A percentile compares a stretch with the other conserved stretches of the same genome.
phyloP scores from a whole-genome alignment of 306 rosid species.

The Vigna nakashimae region DNA sequence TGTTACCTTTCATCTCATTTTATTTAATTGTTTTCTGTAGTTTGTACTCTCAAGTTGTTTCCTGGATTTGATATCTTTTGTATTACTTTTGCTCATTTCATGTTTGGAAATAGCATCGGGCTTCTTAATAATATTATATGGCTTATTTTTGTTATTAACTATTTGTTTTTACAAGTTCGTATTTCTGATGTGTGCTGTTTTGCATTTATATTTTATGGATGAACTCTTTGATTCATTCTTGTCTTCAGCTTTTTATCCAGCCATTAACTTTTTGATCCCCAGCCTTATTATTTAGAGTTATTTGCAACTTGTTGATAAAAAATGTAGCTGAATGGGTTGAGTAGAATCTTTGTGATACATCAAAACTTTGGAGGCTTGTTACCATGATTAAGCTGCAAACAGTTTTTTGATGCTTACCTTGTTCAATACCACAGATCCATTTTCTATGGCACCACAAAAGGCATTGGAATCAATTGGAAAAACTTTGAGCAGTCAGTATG shows the following conservation, averaged over 20 bases:
- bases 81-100: constrained; percentile 18
- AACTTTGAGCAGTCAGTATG: constrained; percentile 84
- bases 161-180: constrained; percentile 31
- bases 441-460: constrained; percentile 93
- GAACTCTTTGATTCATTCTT: background rate
- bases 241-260: background rate
- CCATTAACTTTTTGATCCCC: constrained; percentile 12
- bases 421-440: constrained; percentile 73
- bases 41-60: constrained; percentile 29
- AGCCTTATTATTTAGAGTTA: constrained; percentile 5
- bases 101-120: constrained; percentile 28
- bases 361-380: constrained; percentile 7
- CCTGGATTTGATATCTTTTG: constrained; percentile 26
- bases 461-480: constrained; percentile 95
- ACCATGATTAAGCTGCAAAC: background rate
- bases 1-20: constrained; percentile 45
- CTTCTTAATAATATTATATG: background rate
- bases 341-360: constrained; percentile 15
- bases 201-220: constrained; percentile 22
- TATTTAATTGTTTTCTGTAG: constrained; percentile 32
- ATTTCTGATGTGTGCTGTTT: constrained; percentile 12
- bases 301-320: constrained; percentile 13
- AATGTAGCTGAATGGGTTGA: constrained; percentile 31
- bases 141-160: constrained; percentile 4
- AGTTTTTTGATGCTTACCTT: constrained; percentile 31